Base-by-base conservation (phyloP, 495 filamentous ascomycete species). In the Lentithecium fluviatile region DNA sequence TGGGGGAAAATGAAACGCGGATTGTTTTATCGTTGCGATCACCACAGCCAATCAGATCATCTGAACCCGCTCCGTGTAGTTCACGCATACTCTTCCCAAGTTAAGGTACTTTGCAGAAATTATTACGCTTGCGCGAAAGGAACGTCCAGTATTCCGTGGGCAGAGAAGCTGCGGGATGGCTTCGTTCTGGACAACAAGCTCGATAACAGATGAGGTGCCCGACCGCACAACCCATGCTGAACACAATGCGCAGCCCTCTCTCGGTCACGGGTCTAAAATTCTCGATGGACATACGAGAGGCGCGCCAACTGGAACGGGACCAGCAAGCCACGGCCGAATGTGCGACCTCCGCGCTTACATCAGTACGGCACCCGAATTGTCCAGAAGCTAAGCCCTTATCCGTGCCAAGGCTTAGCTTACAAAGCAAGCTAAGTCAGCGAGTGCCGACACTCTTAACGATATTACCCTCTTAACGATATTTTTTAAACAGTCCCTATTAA, bases 41-140 rank as follows among this genome's bases (percentile, higher is more conserved):
- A 43, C 40, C 40, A 43, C 40, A 43, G 40, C 40, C 40, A 43
- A 43, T 43, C 40, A 43, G 40, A 43, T 43, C 40, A 43, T 43
- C 19, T 43, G 40, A 43, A 43, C 40, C 40, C 15, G 40, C 40
- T 43, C 40, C 40, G 13, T 43, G 40, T 43, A 43, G 40, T 13
- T 15, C 40, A 43, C 40, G 40, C 40, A 43, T 43, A 43, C 40
- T 43, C 40, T 43, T 6, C 40, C 40, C 40, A 43, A 43, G 40
- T 15, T 43, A 43, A 43, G 19, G 40, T 20, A 43, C 40, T 20
- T 43, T 43, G 40, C 15, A 20, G 40, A 43, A 43, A 43, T 6
- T 43, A 43, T 43, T 43, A 43, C 40, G 40, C 40, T 43, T 43
- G 40, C 40, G 40, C 40, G 40, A 43, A 43, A 43, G 40, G 40